Conservation (phyloP, 495 filamentous ascomycete species). For the Penicillium chermesinum region DNA sequence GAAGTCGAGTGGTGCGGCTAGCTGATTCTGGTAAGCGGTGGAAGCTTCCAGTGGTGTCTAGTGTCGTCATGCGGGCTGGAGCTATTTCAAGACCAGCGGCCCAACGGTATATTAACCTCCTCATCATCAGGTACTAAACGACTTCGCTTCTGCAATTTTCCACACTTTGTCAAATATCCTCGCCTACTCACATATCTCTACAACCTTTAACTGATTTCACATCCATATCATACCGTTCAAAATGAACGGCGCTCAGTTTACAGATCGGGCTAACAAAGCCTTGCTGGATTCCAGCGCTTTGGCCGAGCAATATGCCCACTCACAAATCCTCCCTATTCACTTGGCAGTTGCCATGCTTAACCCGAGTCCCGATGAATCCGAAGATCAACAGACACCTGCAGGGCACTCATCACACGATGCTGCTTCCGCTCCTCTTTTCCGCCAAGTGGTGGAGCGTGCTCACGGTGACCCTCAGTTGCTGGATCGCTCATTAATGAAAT, state of each 20-base stretch:
- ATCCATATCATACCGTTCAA: conserved; percentile 9
- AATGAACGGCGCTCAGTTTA: conserved; percentile 63
- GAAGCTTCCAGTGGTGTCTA: conserved; percentile 28
- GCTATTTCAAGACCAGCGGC: conserved; percentile 18
- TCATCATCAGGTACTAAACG: conserved; percentile 6
- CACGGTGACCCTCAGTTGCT: conserved; percentile 87
- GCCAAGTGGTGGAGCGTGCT: conserved; percentile 89
- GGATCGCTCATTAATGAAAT: conserved; percentile 85
- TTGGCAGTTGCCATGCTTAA: conserved; percentile 85
- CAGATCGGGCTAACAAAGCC: conserved; percentile 83
- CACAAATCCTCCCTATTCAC: conserved; percentile 83
- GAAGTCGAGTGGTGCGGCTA: conserved; percentile 4
- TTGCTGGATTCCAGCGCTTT: conserved; percentile 78
- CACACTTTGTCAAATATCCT: not conserved
- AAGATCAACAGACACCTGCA: conserved; percentile 62
- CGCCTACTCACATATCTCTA: conserved; percentile 6
- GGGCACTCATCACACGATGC: conserved; percentile 54
- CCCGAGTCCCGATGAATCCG: conserved; percentile 68
- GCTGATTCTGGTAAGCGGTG: conserved; percentile 42
- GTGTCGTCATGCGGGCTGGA: conserved; percentile 29
- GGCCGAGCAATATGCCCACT: conserved; percentile 81
- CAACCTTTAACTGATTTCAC: conserved; percentile 8
- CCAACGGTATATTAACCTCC: conserved; percentile 24
- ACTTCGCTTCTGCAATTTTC: not conserved
- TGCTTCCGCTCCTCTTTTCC: conserved; percentile 67